Evolutionary conservation across 768 basidiomycete genomes (phyloP).

Genomic region (Neoboletus brunneissimus): DNA sequence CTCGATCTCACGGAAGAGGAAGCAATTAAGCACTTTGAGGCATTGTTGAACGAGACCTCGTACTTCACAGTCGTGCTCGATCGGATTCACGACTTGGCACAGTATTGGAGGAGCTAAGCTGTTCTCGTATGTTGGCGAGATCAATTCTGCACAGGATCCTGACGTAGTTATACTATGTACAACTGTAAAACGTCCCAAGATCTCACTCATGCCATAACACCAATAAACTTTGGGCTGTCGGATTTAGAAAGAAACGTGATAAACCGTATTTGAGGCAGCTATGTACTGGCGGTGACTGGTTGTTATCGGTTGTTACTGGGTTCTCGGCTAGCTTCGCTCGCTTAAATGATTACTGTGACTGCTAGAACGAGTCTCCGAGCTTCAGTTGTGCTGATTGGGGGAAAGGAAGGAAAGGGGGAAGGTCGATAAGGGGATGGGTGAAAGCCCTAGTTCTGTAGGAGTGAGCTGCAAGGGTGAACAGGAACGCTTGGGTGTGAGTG

Average conservation of each 20-base stretch:
- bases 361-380: background rate
- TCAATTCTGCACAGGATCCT: background rate
- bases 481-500: too few species aligned
- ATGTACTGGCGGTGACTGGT: too few species aligned
- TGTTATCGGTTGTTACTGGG: too few species aligned
- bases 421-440: background rate
- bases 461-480: too few species aligned
- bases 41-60: slow-evolving; percentile 88
- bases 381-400: background rate
- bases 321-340: too few species aligned
- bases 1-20: slow-evolving; percentile 94
- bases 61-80: slow-evolving; percentile 93
- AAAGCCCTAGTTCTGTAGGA: background rate
- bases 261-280: too few species aligned
- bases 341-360: background rate
- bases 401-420: background rate
- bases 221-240: background rate
- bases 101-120: slow-evolving; percentile 76
- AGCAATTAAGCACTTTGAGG: slow-evolving; percentile 96
- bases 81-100: slow-evolving; percentile 87
- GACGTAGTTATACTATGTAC: background rate
- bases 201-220: background rate
- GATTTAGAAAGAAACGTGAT: background rate
- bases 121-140: background rate
- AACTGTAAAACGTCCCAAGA: too few species aligned